Conservation (phyloP, 257 asterid species). For the Avicennia marina region DNA sequence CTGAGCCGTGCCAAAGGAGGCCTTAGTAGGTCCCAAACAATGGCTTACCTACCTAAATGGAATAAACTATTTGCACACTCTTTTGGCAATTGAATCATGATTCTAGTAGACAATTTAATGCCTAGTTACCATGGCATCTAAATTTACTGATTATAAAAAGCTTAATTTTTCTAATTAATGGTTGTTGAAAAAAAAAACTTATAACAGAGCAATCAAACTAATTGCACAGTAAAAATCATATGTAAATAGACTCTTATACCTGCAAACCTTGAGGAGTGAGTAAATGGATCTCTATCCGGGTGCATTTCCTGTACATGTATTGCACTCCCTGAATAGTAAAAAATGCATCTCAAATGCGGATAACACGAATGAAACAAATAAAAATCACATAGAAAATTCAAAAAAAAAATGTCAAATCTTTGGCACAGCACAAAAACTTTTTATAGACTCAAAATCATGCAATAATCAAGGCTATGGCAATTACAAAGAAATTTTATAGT, state of each 20-base stretch:
- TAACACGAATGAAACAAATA: neutral
- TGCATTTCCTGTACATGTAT: slow-evolving; percentile 8
- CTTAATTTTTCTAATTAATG: neutral
- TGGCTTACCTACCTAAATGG: neutral
- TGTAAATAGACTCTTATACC: neutral
- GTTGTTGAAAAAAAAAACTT: neutral
- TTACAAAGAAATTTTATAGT: neutral
- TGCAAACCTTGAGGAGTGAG: slow-evolving; percentile 12
- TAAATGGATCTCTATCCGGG: slow-evolving; percentile 14
- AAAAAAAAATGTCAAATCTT: neutral
- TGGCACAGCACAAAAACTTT: neutral
- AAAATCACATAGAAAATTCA: neutral
- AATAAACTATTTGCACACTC: neutral
- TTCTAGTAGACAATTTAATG: neutral
- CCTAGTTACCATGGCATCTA: neutral
- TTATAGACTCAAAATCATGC: neutral
- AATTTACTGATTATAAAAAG: neutral
- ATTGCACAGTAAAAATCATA: neutral
- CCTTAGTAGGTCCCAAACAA: neutral
- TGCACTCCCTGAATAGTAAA: neutral
- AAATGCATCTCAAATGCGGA: neutral
- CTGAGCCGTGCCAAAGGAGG: neutral
- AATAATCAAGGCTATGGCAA: too few relatives aligned
- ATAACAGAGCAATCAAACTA: neutral
- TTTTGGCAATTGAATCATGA: neutral